Evolutionary conservation across 768 basidiomycete species (phyloP).

Genomic region (Phaeotremella fagi): DNA sequence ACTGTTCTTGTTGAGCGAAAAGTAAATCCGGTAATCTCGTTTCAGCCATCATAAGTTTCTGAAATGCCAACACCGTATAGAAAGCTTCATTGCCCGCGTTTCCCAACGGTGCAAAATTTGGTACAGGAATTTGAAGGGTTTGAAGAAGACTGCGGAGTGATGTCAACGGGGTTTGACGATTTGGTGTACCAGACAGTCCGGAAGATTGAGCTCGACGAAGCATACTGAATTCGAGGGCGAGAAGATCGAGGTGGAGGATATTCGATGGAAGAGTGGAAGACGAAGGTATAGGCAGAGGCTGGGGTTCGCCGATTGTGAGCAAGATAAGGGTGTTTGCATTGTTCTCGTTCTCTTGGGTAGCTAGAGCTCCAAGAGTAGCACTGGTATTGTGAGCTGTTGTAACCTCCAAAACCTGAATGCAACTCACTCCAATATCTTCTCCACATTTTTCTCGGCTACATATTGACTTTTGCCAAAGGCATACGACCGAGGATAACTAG

Average conservation of each 20-base stretch:
- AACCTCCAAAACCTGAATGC: background rate
- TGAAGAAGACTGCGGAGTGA: conserved; percentile 34
- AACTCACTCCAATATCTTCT: conserved; percentile 45
- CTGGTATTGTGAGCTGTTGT: conserved; percentile 10
- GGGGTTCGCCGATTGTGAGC: conserved; percentile 36
- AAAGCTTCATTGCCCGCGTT: conserved; percentile 48
- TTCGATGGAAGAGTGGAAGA: conserved; percentile 41
- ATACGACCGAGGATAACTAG: conserved; percentile 40
- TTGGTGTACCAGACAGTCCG: conserved; percentile 27
- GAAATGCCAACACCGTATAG: conserved; percentile 44
- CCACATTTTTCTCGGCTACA: conserved; percentile 37
- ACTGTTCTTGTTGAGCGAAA: conserved; percentile 10
- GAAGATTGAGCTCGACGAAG: conserved; percentile 34
- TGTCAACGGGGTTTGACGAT: conserved; percentile 26
- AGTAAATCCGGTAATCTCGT: conserved; percentile 34
- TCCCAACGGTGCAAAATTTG: conserved; percentile 36
- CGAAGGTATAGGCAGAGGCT: conserved; percentile 28
- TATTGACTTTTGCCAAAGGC: conserved; percentile 41
- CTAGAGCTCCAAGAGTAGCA: conserved; percentile 40
- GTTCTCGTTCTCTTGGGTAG: conserved; percentile 41
- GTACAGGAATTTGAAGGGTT: conserved; percentile 39
- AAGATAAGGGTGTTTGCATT: conserved; percentile 42
- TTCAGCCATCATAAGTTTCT: conserved; percentile 45
- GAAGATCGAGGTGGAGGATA: conserved; percentile 42
- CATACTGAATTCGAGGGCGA: conserved; percentile 40